These are phyloP conservation scores for Lasiodiplodia gonubiensis DNA, from an alignment of 2,329 filamentous ascomycete species.

Conservation along the genomic window DNA sequence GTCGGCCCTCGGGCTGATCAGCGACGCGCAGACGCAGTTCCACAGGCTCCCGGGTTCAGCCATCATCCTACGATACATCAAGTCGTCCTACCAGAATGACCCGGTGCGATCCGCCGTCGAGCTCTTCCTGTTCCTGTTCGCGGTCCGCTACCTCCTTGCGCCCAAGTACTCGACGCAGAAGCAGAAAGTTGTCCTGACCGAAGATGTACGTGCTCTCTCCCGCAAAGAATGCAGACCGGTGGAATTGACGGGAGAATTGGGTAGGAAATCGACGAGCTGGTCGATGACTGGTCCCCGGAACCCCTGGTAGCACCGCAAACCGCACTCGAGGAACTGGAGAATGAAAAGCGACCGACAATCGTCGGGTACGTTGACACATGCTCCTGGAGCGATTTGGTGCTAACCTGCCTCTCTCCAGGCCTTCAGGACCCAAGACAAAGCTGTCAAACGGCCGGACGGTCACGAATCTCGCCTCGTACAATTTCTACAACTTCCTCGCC, in stretches of 20 bases:
- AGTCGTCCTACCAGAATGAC: slow-evolving; percentile 97
- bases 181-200: slow-evolving; percentile 84
- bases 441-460: slow-evolving; percentile 88
- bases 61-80: slow-evolving; percentile 92
- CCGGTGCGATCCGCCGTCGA: slow-evolving; percentile 93
- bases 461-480: slow-evolving; percentile 91
- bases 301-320: slow-evolving; percentile 80
- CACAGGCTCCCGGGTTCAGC: slow-evolving; percentile 93
- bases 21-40: slow-evolving; percentile 68
- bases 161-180: slow-evolving; percentile 92
- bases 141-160: slow-evolving; percentile 88
- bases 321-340: slow-evolving; percentile 76
- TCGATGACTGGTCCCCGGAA: slow-evolving; percentile 96
- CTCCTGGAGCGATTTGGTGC: background rate
- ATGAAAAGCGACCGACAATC: slow-evolving; percentile 85
- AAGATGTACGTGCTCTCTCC: slow-evolving; percentile 58
- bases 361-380: slow-evolving; percentile 68
- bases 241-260: slow-evolving; percentile 9
- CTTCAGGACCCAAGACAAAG: slow-evolving; percentile 88
- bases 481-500: slow-evolving; percentile 95
- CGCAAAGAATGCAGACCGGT: no score
- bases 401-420: slow-evolving; percentile 57
- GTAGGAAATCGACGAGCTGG: slow-evolving; percentile 91
- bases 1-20: slow-evolving; percentile 60
- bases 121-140: slow-evolving; percentile 91